Evolutionary conservation across 768 basidiomycete species (phyloP).

Genomic region (Auricularia sp.): DNA sequence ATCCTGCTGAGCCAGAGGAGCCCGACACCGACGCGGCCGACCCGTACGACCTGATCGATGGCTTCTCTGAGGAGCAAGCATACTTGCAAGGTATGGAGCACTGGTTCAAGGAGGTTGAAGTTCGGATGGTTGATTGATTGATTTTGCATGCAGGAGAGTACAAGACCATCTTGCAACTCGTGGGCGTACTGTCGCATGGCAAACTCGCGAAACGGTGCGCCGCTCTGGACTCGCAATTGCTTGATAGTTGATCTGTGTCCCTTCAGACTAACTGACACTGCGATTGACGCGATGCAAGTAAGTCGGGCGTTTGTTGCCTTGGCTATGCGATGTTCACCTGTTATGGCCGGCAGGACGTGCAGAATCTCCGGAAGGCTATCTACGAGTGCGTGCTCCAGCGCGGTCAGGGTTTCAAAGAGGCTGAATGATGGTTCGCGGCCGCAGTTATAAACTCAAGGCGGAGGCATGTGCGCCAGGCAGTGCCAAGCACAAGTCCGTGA

Average conservation of each 20-base stretch:
- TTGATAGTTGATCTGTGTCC: not conserved
- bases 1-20: slow-evolving; percentile 27
- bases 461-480: slow-evolving; percentile 76
- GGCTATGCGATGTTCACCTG: slow-evolving; percentile 5
- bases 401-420: not conserved
- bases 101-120: not conserved
- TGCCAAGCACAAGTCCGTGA: slow-evolving; percentile 64
- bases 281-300: slow-evolving; percentile 80
- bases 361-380: slow-evolving; percentile 90
- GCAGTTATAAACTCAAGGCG: slow-evolving; percentile 82
- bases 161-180: slow-evolving; percentile 91
- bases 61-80: slow-evolving; percentile 78
- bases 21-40: slow-evolving; percentile 22
- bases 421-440: not conserved
- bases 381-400: slow-evolving; percentile 59
- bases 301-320: slow-evolving; percentile 4
- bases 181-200: slow-evolving; percentile 83
- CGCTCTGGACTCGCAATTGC: not conserved
- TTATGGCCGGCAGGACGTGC: slow-evolving; percentile 56
- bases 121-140: slow-evolving; percentile 1
- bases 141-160: slow-evolving; percentile 66
- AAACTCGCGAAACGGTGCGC: slow-evolving; percentile 71
- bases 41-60: slow-evolving; percentile 57
- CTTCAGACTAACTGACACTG: slow-evolving; percentile 58
- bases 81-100: slow-evolving; percentile 62